Base-by-base conservation (phyloP, 106 monocot species). In the Apostasia shenzhenica region DNA sequence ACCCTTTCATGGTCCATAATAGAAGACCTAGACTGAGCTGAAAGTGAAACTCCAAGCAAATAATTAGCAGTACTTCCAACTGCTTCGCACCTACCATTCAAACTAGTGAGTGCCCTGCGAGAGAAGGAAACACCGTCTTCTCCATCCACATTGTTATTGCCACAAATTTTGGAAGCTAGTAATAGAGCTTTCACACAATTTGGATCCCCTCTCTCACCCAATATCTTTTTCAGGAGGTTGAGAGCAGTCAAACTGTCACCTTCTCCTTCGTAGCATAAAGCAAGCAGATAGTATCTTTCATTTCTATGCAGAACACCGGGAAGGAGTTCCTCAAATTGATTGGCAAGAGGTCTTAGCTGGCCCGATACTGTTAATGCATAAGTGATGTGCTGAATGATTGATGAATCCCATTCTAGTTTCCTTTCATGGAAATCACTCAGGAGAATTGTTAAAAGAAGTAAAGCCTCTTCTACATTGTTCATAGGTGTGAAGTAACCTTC, bases 401-500 rank as follows among this genome's bases (percentile, higher is more conserved):
- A 92, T 58, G 72, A 72, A 51, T 97, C 95, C 89, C 95, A 89
- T 52, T 82, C 62, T 43, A 86, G 57, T 61, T 57, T 76, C 74
- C 85, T 87, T 37, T 80, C 81, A 77, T 72, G 42, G 58, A 74
- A 80, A 62, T 81, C 82, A 70, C 89, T 84, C 77, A 84, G 71
- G 38, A 89, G 78, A 73, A 92, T 92, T 80, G 86, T 82, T 45
- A 97, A 67, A 37, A 97, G 77, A 79, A 89, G 84, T 77, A 92
- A 73, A 14, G 95, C 95, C 74, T 97, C 95, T 79, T 97, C 95
- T 38, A 76, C 67, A 61, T 95, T 91, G 67, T 84, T 91, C 52
- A 72, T 77, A 62, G 94, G 94, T 55, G 83, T 68, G 60, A 88
- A 91, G 11, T 85, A 85, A 61, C 88, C 75, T 14, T 88, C 81